Percentiles rank a stretch among this genome's conserved stretches.
Evolutionary conservation across 2,329 filamentous ascomycete genomes (phyloP).

Genomic region (Hymenoscyphus linearis): DNA sequence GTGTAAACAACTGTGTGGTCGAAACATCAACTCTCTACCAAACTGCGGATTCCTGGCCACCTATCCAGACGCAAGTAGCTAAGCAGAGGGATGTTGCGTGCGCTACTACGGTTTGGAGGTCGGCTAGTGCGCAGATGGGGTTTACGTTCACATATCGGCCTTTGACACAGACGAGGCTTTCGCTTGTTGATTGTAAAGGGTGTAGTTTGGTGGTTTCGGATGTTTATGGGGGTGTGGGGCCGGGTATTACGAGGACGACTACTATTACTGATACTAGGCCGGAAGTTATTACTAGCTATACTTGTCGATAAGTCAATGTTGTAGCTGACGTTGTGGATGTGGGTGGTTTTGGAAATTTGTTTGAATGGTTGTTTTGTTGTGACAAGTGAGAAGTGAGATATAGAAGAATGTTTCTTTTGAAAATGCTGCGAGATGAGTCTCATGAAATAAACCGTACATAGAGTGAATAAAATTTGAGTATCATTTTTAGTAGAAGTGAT

Average conservation of each 20-base stretch:
- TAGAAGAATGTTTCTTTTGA: background rate
- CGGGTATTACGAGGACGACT: slow-evolving; percentile 9
- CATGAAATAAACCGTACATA: background rate
- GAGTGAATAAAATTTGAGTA: background rate
- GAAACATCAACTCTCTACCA: slow-evolving; percentile 7
- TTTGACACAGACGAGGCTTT: slow-evolving; percentile 10
- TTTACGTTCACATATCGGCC: slow-evolving; percentile 12
- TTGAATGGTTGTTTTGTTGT: background rate
- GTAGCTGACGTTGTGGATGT: background rate
- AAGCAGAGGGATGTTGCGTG: slow-evolving; percentile 1
- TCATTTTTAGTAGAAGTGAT: background rate
- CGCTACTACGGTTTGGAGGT: slow-evolving; percentile 4
- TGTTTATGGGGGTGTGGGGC: slow-evolving; percentile 8
- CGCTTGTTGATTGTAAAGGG: slow-evolving; percentile 10
- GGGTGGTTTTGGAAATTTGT: background rate
- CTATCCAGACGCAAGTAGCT: slow-evolving; percentile 1
- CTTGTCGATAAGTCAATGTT: slow-evolving; percentile 2
- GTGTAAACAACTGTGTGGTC: slow-evolving; percentile 27
- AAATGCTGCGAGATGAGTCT: background rate
- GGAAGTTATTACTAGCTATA: slow-evolving; percentile 6
- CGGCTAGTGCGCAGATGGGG: slow-evolving; percentile 2
- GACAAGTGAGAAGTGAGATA: background rate
- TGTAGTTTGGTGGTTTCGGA: slow-evolving; percentile 12
- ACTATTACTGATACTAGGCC: slow-evolving; percentile 11
- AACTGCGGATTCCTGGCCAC: slow-evolving; percentile 1